A percentile compares a stretch with the other conserved stretches of the same genome.
These are phyloP conservation scores for Mycena maculata DNA, from an alignment of 768 basidiomycete species.

Conservation along the genomic window DNA sequence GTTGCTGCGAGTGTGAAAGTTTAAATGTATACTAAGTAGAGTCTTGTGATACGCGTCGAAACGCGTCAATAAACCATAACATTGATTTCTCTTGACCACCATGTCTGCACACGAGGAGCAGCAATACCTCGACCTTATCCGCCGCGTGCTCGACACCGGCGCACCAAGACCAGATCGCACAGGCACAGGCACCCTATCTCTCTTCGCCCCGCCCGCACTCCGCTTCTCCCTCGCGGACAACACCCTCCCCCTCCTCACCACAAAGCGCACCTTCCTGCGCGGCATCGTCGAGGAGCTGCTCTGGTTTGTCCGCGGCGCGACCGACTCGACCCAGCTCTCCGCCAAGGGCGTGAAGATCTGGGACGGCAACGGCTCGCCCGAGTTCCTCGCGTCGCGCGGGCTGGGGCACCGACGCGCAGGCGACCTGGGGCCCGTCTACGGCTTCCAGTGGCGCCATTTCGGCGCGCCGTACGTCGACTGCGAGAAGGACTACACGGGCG, in stretches of 20 bases:
- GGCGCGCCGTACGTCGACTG: conserved; percentile 85
- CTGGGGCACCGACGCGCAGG: conserved; percentile 88
- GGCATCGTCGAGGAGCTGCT: conserved; percentile 94
- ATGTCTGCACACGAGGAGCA: conserved; percentile 75
- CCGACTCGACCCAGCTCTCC: conserved; percentile 81
- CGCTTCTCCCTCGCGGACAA: conserved; percentile 87
- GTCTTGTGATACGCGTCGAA: no score
- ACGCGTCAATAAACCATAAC: neutral
- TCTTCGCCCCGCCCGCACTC: conserved; percentile 91
- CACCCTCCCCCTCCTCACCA: conserved; percentile 90
- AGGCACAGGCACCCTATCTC: conserved; percentile 91
- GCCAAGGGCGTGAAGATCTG: conserved; percentile 94
- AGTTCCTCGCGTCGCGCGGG: conserved; percentile 87
- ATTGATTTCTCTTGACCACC: neutral
- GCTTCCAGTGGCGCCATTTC: conserved; percentile 97
- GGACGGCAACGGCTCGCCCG: conserved; percentile 95
- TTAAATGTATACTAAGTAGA: neutral
- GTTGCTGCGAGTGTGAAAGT: conserved; percentile 45
- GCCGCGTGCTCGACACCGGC: conserved; percentile 78
- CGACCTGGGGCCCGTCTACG: conserved; percentile 96
- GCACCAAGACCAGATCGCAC: conserved; percentile 90
- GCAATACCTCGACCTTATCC: conserved; percentile 90
- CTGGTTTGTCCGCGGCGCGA: conserved; percentile 91
- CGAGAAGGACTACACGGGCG: conserved; percentile 78
- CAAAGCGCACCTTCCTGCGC: conserved; percentile 92